Conservation (phyloP, 2,329 filamentous ascomycete genomes). For the Cytospora piceicola region DNA sequence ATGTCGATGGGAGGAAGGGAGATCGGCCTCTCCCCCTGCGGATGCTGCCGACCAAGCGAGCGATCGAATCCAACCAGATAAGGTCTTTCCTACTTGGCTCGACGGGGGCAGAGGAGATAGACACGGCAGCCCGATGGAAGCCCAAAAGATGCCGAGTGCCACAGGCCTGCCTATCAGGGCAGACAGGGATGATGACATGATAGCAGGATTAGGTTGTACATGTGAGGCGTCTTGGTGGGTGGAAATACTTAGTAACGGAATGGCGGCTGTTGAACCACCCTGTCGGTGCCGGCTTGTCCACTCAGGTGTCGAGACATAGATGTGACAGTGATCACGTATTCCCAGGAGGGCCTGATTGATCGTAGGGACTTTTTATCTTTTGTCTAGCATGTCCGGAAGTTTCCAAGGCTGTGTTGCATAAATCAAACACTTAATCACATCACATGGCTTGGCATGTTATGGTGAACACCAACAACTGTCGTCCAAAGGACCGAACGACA, state of each 20-base stretch:
- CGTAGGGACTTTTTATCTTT: too few relatives aligned
- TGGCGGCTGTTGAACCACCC: conserved; percentile 24
- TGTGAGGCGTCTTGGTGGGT: background rate
- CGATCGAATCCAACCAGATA: too few relatives aligned
- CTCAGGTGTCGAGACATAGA: conserved; percentile 9
- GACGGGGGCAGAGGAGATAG: too few relatives aligned
- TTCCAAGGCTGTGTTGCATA: background rate
- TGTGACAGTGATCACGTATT: conserved; percentile 8
- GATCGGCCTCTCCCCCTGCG: conserved; percentile 46
- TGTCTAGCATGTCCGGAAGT: background rate
- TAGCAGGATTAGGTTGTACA: background rate
- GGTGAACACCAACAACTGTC: too few relatives aligned
- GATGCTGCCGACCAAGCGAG: conserved; percentile 55
- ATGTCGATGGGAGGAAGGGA: background rate
- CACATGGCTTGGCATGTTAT: conserved; percentile 10
- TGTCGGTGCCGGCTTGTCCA: conserved; percentile 26
- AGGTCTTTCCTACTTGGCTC: too few relatives aligned
- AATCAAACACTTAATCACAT: conserved; percentile 9
- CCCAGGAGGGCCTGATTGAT: background rate
- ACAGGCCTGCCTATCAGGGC: conserved; percentile 3
- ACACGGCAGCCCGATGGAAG: background rate
- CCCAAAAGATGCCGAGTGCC: background rate
- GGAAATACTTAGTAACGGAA: background rate
- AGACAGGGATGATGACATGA: background rate
- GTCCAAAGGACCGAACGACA: too few relatives aligned